Conservation (phyloP, 140 eudicot genomes). For the Cichorium intybus region DNA sequence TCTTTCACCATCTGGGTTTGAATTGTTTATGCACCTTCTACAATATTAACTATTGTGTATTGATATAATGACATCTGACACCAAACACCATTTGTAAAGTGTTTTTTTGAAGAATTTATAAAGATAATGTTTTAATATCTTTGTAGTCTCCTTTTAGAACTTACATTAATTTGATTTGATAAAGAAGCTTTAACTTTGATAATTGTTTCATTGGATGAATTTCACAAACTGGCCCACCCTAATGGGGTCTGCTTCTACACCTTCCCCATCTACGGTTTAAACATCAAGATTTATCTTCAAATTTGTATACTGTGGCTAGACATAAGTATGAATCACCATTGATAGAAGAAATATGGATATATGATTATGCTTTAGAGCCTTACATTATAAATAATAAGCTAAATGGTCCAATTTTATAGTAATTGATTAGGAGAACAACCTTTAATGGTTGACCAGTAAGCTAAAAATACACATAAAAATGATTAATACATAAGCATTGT, state of each 20-base stretch:
- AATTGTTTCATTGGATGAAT: slow-evolving; percentile 68
- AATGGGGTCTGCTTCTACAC: slow-evolving; percentile 68
- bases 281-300: slow-evolving; percentile 22
- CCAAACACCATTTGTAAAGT: too few species aligned
- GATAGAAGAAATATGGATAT: too few species aligned
- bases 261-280: slow-evolving; percentile 88
- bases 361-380: too few species aligned
- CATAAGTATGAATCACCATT: slow-evolving; percentile 9
- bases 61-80: too few species aligned
- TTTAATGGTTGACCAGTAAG: slow-evolving; percentile 60
- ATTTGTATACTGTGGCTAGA: too few species aligned
- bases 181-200: slow-evolving; percentile 68
- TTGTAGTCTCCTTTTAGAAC: slow-evolving; percentile 27
- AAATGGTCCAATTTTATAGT: too few species aligned
- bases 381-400: too few species aligned
- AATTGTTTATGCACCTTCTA: slow-evolving; percentile 81
- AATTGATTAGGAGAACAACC: too few species aligned
- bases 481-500: slow-evolving; percentile 7
- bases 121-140: neutral
- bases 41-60: too few species aligned
- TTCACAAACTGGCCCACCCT: slow-evolving; percentile 64
- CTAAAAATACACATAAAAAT: neutral
- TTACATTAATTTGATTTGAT: slow-evolving; percentile 76
- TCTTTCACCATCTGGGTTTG: slow-evolving; percentile 85
- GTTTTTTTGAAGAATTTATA: too few species aligned